Percentiles rank a stretch among this genome's conserved stretches.
Conservation (phyloP, 306 rosid genomes). For the Cotoneaster glaucophyllus region DNA sequence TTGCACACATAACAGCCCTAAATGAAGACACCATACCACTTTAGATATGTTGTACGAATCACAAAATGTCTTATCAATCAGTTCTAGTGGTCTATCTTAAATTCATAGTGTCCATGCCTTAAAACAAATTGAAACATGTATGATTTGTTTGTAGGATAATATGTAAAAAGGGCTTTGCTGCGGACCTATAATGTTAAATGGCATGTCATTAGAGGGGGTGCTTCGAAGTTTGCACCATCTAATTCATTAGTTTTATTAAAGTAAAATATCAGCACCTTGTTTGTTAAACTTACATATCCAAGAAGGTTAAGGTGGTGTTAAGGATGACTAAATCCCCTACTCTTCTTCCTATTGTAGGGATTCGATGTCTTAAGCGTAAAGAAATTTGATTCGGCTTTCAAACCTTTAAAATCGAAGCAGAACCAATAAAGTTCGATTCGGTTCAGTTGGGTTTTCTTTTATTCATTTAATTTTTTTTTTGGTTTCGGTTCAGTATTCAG, state of each 20-base stretch:
- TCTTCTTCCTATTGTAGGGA: conserved; percentile 2
- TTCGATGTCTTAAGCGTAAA: too few species aligned
- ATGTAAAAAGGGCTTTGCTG: too few species aligned
- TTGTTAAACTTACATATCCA: conserved; percentile 17
- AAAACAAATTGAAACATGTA: not conserved
- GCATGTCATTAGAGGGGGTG: too few species aligned
- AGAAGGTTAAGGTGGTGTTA: conserved; percentile 12
- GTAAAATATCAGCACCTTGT: not conserved
- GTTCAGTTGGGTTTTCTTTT: too few species aligned
- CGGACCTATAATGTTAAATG: too few species aligned
- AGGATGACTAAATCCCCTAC: conserved; percentile 3
- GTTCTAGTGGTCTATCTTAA: not conserved
- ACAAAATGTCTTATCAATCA: not conserved
- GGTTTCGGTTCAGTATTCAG: too few species aligned
- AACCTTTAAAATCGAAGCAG: too few species aligned
- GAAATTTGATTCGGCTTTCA: too few species aligned
- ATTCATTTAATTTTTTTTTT: too few species aligned
- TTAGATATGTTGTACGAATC: not conserved
- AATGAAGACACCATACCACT: conserved; percentile 17
- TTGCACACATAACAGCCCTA: conserved; percentile 18
- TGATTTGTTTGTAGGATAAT: not conserved
- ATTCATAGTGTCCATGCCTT: conserved; percentile 24
- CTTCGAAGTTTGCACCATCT: too few species aligned
- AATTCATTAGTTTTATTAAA: too few species aligned
- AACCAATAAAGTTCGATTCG: too few species aligned